phyloP scores from a whole-genome alignment of 495 filamentous ascomycete genomes.

The Melanomma pulvis-pyrius region DNA sequence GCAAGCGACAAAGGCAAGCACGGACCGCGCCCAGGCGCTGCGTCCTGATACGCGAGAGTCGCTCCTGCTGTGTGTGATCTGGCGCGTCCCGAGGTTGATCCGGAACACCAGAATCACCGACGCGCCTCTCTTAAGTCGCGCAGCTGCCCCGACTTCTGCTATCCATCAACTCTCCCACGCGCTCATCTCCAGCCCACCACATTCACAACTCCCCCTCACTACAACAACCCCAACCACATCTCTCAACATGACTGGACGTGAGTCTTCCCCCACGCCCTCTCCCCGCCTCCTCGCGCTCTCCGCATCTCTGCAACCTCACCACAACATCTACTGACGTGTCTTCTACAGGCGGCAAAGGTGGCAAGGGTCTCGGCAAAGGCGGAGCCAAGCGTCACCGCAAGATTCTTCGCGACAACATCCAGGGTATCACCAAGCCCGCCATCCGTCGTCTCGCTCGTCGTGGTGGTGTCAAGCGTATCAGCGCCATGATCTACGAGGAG shows the following conservation, averaged over 20 bases:
- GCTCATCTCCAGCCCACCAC: conserved; percentile 10
- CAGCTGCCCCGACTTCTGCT: neutral
- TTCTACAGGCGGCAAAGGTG: conserved; percentile 52
- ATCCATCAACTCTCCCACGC: conserved; percentile 1
- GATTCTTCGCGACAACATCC: conserved; percentile 62
- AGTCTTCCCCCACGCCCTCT: conserved; percentile 53
- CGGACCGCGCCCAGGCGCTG: neutral
- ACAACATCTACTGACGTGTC: conserved; percentile 35
- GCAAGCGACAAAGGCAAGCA: conserved; percentile 11
- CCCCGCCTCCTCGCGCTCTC: neutral
- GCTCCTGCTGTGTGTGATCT: conserved; percentile 2
- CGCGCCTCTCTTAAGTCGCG: conserved; percentile 9
- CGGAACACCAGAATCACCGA: neutral
- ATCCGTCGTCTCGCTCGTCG: conserved; percentile 94
- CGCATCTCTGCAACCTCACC: conserved; percentile 3
- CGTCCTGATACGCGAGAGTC: neutral
- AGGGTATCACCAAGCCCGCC: conserved; percentile 99
- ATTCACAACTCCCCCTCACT: conserved; percentile 5
- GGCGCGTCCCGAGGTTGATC: conserved; percentile 27
- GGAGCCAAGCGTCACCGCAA: conserved; percentile 69
- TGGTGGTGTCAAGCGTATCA: conserved; percentile 86
- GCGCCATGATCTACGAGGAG: conserved; percentile 99
- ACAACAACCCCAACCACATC: conserved; percentile 4
- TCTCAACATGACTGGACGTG: conserved; percentile 87
- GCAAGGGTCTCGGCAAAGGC: conserved; percentile 55